Evolutionary conservation across 164 flowering plant species (phyloP), one percentile per base, ranked within the genome.

Genomic region (Nymphaea thermarum): DNA sequence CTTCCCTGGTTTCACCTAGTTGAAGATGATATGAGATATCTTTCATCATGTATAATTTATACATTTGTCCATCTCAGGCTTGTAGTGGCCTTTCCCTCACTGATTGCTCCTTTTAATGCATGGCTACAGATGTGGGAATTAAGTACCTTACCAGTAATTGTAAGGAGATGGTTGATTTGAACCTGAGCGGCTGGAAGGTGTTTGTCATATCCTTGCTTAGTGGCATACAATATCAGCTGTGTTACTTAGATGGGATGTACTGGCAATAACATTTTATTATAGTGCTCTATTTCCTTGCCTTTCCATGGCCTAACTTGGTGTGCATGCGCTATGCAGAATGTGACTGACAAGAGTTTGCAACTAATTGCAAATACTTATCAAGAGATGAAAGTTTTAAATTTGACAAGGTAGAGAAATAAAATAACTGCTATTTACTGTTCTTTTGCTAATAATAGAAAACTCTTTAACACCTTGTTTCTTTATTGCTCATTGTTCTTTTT

Each of bases 151-250:
- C 84, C 75, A 77, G 76, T 68, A 87, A 87, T 75, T 88, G 98
- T 84, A 83, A 74, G 68, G 72, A 76, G 62, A 66, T 90, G 43
- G 72, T 77, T 71, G 82, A 88, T 73, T 74, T 93, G 80, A 93
- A 93, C 82, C 77, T 90, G 68, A 93, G 98, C 79, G 96, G 98
- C 65, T 90, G 96, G 75, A 90, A 90, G 96, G 98, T 93, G 86
- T 67, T 60, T n/a, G 42, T 36, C 7, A 36, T 61, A 61, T 61
- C 42, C 16, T 61, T 61, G 2, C 55, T 47, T 47, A 47, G 55
- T 3, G 11, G 55, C 55, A 47, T 47, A 47, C 55, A n/a, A n/a
- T n/a, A n/a, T n/a, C n/a, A n/a, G n/a, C n/a, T n/a, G n/a, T n/a
- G n/a, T n/a, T n/a, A n/a, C n/a, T n/a, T n/a, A n/a, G n/a, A n/a